A percentile compares a stretch with the other conserved stretches of the same genome.
phyloP scores from a whole-genome alignment of 108 stramenopile species.

The Cyclotella atomus region DNA sequence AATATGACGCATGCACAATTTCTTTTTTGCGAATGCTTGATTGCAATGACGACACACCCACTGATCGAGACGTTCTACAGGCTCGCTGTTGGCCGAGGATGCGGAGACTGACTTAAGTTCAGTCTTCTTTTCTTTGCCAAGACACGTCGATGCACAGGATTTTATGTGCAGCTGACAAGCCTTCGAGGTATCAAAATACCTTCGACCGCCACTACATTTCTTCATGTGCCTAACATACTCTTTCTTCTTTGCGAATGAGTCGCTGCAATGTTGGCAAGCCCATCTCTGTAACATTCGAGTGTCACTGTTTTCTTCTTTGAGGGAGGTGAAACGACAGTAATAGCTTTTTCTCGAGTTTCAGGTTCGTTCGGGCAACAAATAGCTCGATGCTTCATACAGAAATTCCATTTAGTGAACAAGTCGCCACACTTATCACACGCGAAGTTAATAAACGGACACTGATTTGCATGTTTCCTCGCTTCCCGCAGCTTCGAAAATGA shows the following conservation, averaged over 20 bases:
- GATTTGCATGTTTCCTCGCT: neutral
- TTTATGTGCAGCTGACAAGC: neutral
- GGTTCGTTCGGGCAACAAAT: neutral
- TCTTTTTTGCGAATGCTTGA: neutral
- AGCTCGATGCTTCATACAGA: neutral
- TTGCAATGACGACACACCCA: neutral
- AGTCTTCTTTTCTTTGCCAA: neutral
- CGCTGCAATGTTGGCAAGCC: conserved; percentile 7
- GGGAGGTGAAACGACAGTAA: neutral
- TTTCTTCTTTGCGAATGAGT: neutral
- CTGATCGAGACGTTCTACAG: too few relatives aligned
- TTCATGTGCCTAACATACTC: conserved; percentile 8
- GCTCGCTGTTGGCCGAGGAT: neutral
- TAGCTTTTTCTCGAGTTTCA: neutral
- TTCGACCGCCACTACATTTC: neutral
- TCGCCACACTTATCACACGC: neutral
- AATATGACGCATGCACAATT: neutral
- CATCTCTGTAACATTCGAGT: neutral
- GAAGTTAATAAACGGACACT: neutral
- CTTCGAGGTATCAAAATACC: neutral
- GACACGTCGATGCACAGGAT: neutral
- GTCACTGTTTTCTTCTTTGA: neutral
- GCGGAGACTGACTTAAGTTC: neutral
- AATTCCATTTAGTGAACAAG: neutral
- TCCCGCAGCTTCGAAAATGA: neutral